Evolutionary conservation across 1,284 basidiomycete species (phyloP).

Genomic region (Apiotrichum gracile): DNA sequence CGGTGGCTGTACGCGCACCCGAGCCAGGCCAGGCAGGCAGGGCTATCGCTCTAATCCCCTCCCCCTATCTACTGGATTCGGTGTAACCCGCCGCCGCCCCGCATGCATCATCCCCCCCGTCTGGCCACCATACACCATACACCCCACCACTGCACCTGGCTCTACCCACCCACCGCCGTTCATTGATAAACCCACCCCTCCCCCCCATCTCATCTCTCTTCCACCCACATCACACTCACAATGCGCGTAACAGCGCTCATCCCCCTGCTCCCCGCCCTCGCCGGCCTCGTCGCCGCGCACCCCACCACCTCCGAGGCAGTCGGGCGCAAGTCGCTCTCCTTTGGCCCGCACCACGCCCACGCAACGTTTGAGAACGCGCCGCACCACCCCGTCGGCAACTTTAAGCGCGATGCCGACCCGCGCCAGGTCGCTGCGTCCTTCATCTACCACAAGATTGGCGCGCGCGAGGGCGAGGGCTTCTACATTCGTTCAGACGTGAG

Average conservation of each 20-base stretch:
- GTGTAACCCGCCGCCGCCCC: too few species aligned
- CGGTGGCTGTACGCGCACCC: too few species aligned
- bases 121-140: too few species aligned
- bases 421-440: constrained; percentile 27
- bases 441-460: constrained; percentile 26
- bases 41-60: too few species aligned
- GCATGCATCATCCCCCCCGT: too few species aligned
- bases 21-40: too few species aligned
- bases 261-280: constrained; percentile 43
- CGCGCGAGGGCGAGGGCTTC: constrained; percentile 32
- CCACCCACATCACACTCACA: not conserved
- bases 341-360: constrained; percentile 68
- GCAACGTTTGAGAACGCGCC: constrained; percentile 60
- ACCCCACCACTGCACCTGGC: too few species aligned
- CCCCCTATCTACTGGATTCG: too few species aligned
- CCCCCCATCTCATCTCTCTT: not conserved
- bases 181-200: too few species aligned
- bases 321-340: constrained; percentile 67
- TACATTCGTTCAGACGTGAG: constrained; percentile 48
- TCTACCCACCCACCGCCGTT: too few species aligned
- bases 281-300: constrained; percentile 27
- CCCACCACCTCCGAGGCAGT: too few species aligned
- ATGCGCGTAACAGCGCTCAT: constrained; percentile 44
- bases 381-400: constrained; percentile 24
- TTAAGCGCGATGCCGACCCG: constrained; percentile 16